Evolutionary conservation across 2,329 filamentous ascomycete genomes (phyloP), one percentile per base, ranked within the genome.

Genomic region (Penicillium sp.): DNA sequence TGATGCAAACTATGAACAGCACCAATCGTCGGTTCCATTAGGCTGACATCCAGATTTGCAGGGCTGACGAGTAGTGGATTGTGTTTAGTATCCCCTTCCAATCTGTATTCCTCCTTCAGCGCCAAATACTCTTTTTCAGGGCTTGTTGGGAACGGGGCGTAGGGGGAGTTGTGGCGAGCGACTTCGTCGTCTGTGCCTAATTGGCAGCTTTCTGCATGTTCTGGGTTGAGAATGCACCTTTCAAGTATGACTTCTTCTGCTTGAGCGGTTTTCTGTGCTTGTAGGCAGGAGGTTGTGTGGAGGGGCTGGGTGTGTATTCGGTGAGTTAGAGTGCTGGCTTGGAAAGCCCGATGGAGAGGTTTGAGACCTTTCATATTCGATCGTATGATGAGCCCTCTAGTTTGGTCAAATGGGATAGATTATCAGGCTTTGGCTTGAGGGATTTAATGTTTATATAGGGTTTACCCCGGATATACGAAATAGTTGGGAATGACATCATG

Each of bases 101-200:
- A 10, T 14, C 19, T 42, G n/a, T 42, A 42, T 42, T 42, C 39
- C 19, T 21, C 39, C 5, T 10, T 14, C n/a, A 42, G 11, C 1
- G 39, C 39, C 11, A 19, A 10, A 21, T 21, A 8, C 19, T 42
- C 39, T 19, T 42, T 53, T 7, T 65, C 66, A 0, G 65, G 62
- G 19, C 54, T 54, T 19, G 67, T 68, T 39, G 52, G 63, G 10
- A 57, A 52, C 4, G 66, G 67, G 29, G 70, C 67, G 45, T 67
- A 70, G 13, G 68, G 68, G 4, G 63, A 65, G 22, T 60, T 61
- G 57, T 70, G 66, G 3, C 56, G 57, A 1, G 59, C 67, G 9
- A 68, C 65, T 50, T 66, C 67, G 24, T 68, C 66, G 33, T 70
- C 68, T 11, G 66, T 63, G n/a, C 68, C 68, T 10, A 60, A 63